Percentiles rank a stretch among this genome's conserved stretches.
These are phyloP conservation scores for Cytospora paraplurivora DNA, from an alignment of 2,329 filamentous ascomycete genomes.

Conservation along the genomic window DNA sequence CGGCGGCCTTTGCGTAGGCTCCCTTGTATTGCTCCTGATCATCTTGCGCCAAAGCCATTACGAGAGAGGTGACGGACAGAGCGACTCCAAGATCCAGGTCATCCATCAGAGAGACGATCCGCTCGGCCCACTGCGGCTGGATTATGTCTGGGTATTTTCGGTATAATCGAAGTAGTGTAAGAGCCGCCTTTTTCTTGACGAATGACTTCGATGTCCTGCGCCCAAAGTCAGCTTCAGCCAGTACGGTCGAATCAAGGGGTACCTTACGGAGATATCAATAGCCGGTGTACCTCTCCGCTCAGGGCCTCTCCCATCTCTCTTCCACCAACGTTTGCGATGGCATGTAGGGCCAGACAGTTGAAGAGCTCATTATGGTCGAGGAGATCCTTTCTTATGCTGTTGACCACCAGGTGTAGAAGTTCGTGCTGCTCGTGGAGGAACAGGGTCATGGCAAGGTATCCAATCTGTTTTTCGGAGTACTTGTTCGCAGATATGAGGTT, in stretches of 20 bases:
- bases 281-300: slow-evolving; percentile 85
- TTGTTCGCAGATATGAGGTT: slow-evolving; percentile 96
- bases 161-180: slow-evolving; percentile 90
- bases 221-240: slow-evolving; percentile 12
- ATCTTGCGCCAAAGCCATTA: slow-evolving; percentile 93
- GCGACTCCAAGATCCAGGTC: slow-evolving; percentile 92
- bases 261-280: slow-evolving; percentile 89
- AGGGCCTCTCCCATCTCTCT: slow-evolving; percentile 97
- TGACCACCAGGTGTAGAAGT: slow-evolving; percentile 91
- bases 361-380: slow-evolving; percentile 95
- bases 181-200: slow-evolving; percentile 97
- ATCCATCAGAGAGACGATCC: slow-evolving; percentile 98
- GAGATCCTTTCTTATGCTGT: slow-evolving; percentile 96
- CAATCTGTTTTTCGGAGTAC: slow-evolving; percentile 99
- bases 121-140: slow-evolving; percentile 94
- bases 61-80: slow-evolving; percentile 90
- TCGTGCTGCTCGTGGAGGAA: slow-evolving; percentile 98
- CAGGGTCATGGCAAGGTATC: slow-evolving; percentile 94
- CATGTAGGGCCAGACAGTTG: slow-evolving; percentile 94
- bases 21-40: slow-evolving; percentile 93
- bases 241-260: background rate
- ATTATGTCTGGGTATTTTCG: slow-evolving; percentile 93
- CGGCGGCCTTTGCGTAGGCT: slow-evolving; percentile 90
- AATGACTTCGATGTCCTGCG: slow-evolving; percentile 80
- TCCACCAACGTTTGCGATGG: slow-evolving; percentile 95